phyloP scores from a whole-genome alignment of 768 basidiomycete species.

The Mycena vulgaris region DNA sequence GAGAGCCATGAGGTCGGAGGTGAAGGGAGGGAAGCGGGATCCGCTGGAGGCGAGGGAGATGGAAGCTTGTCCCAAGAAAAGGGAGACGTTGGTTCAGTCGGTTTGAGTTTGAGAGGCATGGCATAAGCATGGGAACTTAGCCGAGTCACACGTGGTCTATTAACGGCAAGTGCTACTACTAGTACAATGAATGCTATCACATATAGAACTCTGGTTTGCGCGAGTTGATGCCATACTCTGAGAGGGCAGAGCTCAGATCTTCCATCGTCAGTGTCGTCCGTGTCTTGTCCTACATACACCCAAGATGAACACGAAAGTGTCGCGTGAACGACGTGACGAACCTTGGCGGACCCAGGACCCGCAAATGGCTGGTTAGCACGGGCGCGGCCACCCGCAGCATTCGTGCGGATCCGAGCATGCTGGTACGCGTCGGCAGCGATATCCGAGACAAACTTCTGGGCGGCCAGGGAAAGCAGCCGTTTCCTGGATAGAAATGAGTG shows the following conservation, averaged over 20 bases:
- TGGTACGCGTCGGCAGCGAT: constrained; percentile 98
- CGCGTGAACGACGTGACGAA: constrained; percentile 47
- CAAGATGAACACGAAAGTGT: constrained; percentile 18
- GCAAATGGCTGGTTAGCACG: constrained; percentile 70
- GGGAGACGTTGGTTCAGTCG: constrained; percentile 62
- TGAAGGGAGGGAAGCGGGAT: constrained; percentile 65
- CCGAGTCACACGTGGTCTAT: not conserved
- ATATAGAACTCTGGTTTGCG: constrained; percentile 96
- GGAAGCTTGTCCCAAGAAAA: constrained; percentile 75
- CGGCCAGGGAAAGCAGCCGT: constrained; percentile 93
- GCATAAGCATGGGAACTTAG: not conserved
- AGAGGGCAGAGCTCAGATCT: constrained; percentile 91
- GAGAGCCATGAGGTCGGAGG: constrained; percentile 91
- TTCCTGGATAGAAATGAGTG: constrained; percentile 68
- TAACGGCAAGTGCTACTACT: not conserved
- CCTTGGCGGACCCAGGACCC: constrained; percentile 77
- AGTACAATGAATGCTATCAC: constrained; percentile 47
- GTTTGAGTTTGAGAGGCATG: constrained; percentile 65
- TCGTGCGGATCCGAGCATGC: constrained; percentile 96
- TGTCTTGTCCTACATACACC: constrained; percentile 79
- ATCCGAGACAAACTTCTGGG: constrained; percentile 98
- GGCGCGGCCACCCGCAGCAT: constrained; percentile 82
- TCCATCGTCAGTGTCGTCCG: constrained; percentile 98
- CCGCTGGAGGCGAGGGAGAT: constrained; percentile 54
- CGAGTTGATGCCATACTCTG: constrained; percentile 96